Evolutionary conservation across 768 basidiomycete genomes (phyloP), one percentile per base, ranked within the genome.

Genomic region (Paxillus ammoniavirescens): DNA sequence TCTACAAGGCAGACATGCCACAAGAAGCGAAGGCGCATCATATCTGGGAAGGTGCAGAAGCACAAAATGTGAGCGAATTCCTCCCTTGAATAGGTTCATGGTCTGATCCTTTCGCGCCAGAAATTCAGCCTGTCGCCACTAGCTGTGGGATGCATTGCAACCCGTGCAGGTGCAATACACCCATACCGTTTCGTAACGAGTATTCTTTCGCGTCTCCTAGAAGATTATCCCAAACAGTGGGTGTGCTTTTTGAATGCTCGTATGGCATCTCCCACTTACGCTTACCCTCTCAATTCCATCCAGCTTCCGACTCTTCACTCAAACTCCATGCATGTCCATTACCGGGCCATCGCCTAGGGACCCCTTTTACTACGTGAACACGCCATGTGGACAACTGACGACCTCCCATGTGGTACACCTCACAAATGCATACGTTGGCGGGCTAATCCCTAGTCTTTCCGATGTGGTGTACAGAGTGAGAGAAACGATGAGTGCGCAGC

Each of bases 111-210:
- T 14, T 43, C 14, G n/a, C 36, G 23, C 8, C 53, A 89, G 87
- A 72, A 68, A 52, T 75, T 80, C 28, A 75, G 78, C 59, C 67
- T 89, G 5, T 74, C 80, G 0, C 62, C 68, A 4, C 61, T 72
- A 0, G 74, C 73, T 2, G 64, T 73, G 1, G 87, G 85, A 0
- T 80, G 78, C 53, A 74, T 89, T 41, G 64, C 72, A 12, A 81
- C 78, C 23, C 67, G 67, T 0, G 87, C 81, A 2, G 87, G 84
- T 1, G 82, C 87, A 0, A 68, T 85, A 28, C 86, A 89, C 54
- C 84, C 87, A 0, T 90, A 90, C 64, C 81, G 84, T 17, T 74
- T 87, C 30, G 80, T 89, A 12, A 87, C 86, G 1, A 76, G 77
- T 2, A 74, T 88, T 23, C 68, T 88, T 18, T 57, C 71, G 13